phyloP scores from a whole-genome alignment of 225 moss, liverwort and hornwort genomes.

The Pseudoscleropodium purum region DNA sequence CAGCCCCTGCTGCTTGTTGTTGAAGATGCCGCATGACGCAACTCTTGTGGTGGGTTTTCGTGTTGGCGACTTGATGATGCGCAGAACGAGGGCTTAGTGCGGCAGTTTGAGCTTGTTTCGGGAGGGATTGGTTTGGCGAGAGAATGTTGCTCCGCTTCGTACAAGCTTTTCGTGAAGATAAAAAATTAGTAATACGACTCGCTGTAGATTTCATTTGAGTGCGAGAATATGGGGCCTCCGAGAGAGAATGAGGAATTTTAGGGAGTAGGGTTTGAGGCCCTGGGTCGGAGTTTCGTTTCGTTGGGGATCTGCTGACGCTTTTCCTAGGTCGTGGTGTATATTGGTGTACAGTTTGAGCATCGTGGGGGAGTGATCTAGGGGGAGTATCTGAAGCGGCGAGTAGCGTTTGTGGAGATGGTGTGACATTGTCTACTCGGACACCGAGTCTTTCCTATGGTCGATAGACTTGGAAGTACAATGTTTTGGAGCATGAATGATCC shows the following conservation, averaged over 20 bases:
- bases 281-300: background rate
- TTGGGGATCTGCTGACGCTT: background rate
- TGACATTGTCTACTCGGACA: background rate
- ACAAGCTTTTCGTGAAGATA: background rate
- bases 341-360: background rate
- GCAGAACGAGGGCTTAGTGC: background rate
- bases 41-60: background rate
- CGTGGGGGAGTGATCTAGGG: background rate
- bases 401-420: background rate
- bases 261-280: slow-evolving; percentile 1
- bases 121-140: background rate
- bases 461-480: background rate
- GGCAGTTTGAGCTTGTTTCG: background rate
- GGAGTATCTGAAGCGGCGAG: background rate
- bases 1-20: background rate
- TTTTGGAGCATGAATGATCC: background rate
- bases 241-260: background rate
- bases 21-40: background rate
- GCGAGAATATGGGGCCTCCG: background rate
- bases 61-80: background rate
- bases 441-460: background rate
- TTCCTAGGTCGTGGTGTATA: background rate
- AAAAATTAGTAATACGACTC: background rate
- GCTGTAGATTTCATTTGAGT: background rate
- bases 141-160: background rate